phyloP scores from a whole-genome alignment of 768 basidiomycete species.

The Boletus fagicola region DNA sequence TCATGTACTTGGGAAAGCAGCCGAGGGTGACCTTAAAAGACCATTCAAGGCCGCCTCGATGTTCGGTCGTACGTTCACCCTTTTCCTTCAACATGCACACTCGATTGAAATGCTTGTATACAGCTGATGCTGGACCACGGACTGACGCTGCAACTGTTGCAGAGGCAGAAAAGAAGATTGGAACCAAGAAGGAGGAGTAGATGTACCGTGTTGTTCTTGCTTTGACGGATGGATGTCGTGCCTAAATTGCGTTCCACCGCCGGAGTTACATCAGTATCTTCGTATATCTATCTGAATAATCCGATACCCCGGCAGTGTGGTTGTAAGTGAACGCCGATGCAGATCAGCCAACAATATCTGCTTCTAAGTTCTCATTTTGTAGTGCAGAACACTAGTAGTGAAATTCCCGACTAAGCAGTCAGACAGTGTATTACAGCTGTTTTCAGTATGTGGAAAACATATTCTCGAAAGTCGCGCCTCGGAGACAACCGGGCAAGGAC shows the following conservation, averaged over 20 bases:
- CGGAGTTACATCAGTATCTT: slow-evolving; percentile 8
- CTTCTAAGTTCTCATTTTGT: no score
- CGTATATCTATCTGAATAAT: slow-evolving; percentile 11
- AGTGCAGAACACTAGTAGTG: background rate
- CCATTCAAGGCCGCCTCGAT: slow-evolving; percentile 81
- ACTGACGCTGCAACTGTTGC: slow-evolving; percentile 86
- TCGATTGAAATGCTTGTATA: slow-evolving; percentile 2
- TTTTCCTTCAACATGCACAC: background rate
- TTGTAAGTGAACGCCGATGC: background rate
- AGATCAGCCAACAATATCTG: no score
- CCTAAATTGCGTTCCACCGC: background rate
- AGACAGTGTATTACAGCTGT: no score
- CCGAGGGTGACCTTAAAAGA: slow-evolving; percentile 84
- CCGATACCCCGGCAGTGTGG: background rate
- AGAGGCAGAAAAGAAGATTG: slow-evolving; percentile 84
- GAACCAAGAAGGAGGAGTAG: slow-evolving; percentile 78
- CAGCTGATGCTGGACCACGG: slow-evolving; percentile 63
- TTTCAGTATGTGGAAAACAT: no score
- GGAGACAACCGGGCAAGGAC: no score
- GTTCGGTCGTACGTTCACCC: slow-evolving; percentile 57
- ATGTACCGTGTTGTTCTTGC: slow-evolving; percentile 15
- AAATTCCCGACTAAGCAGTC: no score
- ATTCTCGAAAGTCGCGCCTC: no score
- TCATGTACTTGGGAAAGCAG: slow-evolving; percentile 73
- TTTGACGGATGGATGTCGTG: slow-evolving; percentile 22